Base-by-base conservation (phyloP, 495 filamentous ascomycete species). In the Aspergillus conjunctus region DNA sequence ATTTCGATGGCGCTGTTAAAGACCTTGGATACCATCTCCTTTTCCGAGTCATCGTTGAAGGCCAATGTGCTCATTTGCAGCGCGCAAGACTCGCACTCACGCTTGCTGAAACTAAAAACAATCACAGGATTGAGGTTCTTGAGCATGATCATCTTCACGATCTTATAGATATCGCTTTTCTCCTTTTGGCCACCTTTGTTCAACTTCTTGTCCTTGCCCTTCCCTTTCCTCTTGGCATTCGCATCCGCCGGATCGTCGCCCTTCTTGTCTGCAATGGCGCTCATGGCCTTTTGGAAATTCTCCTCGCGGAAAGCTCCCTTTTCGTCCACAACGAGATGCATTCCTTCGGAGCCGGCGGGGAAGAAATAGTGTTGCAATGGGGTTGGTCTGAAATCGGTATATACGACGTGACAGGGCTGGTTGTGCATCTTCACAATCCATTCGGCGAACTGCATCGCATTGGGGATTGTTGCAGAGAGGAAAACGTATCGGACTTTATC, bases 401-500 rank as follows among this genome's bases (percentile, higher is more conserved):
- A 98, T 21, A 98, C 94, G 61, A 98, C 93, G 74, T 98, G 94
- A 67, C 94, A 97, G 15, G 95, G 93, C 69, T 98, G 94, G 51
- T 88, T 87, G 74, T 98, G 94, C 60, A 92, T 97, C 74, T 98
- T 97, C 56, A 89, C 90, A 60, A 98, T 93, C 94, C 94, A 98
- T 73, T 98, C 92, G 66, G 94, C 94, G 67, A 98, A 98, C 70
- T 98, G 94, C 88, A 98, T 97, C 46, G 94, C 93, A 68, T 98
- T 98, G 39, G 94, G 94, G 61, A 98, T 98, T n/a, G 94, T 98
- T 41, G 94, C 94, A 26, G 94, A 98, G 33, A 98, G 78, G 79
- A 98, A 98, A 33, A 97, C 94, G 66, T 98, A 98, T 74, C 91
- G 89, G 58, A 98, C 94, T 80, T 98, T 97, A 79, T 98, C 93